Percentiles rank a stretch among this genome's conserved stretches.
phyloP scores from a whole-genome alignment of 1,139 yeast genomes.

The Blastobotrys ciferrii region DNA sequence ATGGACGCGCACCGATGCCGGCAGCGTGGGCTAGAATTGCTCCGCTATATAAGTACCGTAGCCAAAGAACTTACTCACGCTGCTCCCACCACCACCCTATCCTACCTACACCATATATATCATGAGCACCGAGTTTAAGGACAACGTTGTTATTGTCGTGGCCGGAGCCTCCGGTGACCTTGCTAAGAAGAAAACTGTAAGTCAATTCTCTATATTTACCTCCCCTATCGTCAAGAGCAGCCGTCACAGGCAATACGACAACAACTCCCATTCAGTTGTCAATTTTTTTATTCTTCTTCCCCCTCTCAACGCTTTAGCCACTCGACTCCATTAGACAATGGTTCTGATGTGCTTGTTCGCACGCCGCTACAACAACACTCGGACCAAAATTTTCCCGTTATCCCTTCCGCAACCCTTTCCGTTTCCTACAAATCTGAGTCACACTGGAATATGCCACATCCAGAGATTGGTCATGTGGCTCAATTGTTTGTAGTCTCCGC shows the following conservation, averaged over 20 bases:
- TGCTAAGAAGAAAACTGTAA: conserved; percentile 86
- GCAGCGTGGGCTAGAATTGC: conserved; percentile 4
- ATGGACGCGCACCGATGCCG: not conserved
- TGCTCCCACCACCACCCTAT: conserved; percentile 4
- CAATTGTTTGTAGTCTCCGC: no score
- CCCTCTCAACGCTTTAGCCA: no score
- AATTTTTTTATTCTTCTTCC: no score
- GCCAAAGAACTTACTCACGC: not conserved
- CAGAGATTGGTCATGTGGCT: no score
- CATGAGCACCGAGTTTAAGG: conserved; percentile 29
- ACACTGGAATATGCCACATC: no score
- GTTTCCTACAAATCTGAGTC: no score
- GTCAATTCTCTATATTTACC: conserved; percentile 31
- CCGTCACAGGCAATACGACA: not conserved
- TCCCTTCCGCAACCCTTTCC: no score
- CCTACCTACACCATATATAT: not conserved
- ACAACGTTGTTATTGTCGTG: conserved; percentile 72
- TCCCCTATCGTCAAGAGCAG: not conserved
- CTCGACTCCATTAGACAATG: no score
- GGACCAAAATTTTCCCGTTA: no score
- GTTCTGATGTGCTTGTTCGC: no score
- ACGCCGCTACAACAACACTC: no score
- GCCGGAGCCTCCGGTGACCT: conserved; percentile 97
- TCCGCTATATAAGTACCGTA: conserved; percentile 2
- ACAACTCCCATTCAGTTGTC: no score